phyloP scores from a whole-genome alignment of 441 rosid genomes.

The Erysimum cheiri region DNA sequence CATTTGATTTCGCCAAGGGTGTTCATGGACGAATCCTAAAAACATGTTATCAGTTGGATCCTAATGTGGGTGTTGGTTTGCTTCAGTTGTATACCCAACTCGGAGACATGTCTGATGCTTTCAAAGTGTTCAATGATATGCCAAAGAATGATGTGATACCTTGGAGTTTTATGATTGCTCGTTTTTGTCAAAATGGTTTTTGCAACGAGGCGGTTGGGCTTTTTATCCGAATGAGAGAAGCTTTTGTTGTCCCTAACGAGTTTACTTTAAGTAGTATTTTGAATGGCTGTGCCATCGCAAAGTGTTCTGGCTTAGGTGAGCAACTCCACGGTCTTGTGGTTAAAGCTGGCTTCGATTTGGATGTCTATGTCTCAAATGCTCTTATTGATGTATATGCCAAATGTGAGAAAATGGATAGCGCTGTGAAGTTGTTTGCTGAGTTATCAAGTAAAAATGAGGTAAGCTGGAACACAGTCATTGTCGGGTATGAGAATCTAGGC shows the following conservation, averaged over 20 bases:
- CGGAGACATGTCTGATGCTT: constrained; percentile 54
- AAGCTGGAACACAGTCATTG: constrained; percentile 87
- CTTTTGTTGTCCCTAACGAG: constrained; percentile 72
- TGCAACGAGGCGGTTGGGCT: constrained; percentile 64
- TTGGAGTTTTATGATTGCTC: constrained; percentile 94
- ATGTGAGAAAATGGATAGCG: constrained; percentile 66
- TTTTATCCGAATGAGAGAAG: constrained; percentile 72
- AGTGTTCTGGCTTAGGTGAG: constrained; percentile 57
- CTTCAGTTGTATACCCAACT: constrained; percentile 74
- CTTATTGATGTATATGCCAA: constrained; percentile 78
- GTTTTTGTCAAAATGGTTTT: constrained; percentile 65
- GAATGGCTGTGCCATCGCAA: constrained; percentile 71
- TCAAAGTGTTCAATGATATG: constrained; percentile 67
- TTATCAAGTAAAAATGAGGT: constrained; percentile 63
- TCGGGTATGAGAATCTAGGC: constrained; percentile 64
- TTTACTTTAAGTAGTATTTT: constrained; percentile 75
- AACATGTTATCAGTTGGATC: constrained; percentile 61
- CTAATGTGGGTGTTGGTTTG: constrained; percentile 66
- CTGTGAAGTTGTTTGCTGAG: constrained; percentile 65
- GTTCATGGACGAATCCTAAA: constrained; percentile 74
- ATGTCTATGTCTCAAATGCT: constrained; percentile 71
- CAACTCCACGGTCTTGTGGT: constrained; percentile 71
- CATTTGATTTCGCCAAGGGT: constrained; percentile 55
- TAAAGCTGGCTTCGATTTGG: constrained; percentile 56
- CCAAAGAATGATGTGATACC: constrained; percentile 75